Evolutionary conservation across 805 yeast species (phyloP).

Genomic region (Candida anglica): DNA sequence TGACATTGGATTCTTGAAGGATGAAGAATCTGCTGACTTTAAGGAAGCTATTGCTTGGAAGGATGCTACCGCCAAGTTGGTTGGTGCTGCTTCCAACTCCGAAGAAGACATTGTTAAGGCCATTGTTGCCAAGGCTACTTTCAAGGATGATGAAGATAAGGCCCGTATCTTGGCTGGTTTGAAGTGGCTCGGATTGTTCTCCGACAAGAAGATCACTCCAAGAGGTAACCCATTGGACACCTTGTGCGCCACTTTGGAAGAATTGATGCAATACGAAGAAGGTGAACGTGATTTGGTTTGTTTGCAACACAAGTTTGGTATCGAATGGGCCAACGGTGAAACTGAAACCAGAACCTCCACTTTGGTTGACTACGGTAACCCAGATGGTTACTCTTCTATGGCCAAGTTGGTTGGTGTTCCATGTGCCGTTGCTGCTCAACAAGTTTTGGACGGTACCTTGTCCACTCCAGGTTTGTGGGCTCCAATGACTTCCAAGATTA

Average conservation of each 20-base stretch:
- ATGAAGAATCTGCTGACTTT: slow-evolving; percentile 61
- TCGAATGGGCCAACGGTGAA: slow-evolving; percentile 92
- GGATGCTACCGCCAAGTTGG: slow-evolving; percentile 71
- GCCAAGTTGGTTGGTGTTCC: slow-evolving; percentile 98
- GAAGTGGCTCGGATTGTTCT: slow-evolving; percentile 91
- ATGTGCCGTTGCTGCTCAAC: slow-evolving; percentile 90
- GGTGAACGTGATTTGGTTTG: slow-evolving; percentile 95
- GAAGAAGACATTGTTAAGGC: slow-evolving; percentile 73
- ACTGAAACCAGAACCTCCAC: slow-evolving; percentile 93
- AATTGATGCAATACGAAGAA: slow-evolving; percentile 91
- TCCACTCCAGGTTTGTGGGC: slow-evolving; percentile 80
- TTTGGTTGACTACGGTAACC: slow-evolving; percentile 88
- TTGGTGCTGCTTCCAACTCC: slow-evolving; percentile 67
- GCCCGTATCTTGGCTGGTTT: slow-evolving; percentile 84
- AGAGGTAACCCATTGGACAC: slow-evolving; percentile 95
- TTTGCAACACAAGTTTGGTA: slow-evolving; percentile 96
- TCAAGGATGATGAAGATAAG: slow-evolving; percentile 79
- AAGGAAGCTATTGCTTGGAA: slow-evolving; percentile 71
- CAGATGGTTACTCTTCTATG: slow-evolving; percentile 91
- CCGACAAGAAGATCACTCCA: slow-evolving; percentile 72
- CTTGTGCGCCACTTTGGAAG: slow-evolving; percentile 92
- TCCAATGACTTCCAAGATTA: slow-evolving; percentile 87
- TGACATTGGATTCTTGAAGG: slow-evolving; percentile 88
- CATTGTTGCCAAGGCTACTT: slow-evolving; percentile 72
- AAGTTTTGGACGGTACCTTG: slow-evolving; percentile 77